These are phyloP conservation scores for Lasiodiplodia sp. DNA, from an alignment of 2,329 filamentous ascomycete species.

Conservation along the genomic window DNA sequence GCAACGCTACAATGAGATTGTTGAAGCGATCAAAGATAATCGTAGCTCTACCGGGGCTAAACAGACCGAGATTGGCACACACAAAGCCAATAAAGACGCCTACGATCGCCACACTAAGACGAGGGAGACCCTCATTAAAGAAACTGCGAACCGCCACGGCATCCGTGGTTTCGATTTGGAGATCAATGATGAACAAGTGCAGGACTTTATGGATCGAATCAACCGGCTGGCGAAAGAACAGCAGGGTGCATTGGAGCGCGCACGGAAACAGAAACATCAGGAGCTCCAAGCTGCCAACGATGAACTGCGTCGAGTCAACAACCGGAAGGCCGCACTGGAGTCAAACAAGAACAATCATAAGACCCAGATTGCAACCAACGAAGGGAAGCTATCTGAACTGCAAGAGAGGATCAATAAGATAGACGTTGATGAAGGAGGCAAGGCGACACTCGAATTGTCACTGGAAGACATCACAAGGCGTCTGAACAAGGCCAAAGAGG, in stretches of 20 bases:
- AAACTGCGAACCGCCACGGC: constrained; percentile 76
- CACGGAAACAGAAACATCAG: constrained; percentile 75
- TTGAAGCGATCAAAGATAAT: constrained; percentile 55
- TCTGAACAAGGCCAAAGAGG: constrained; percentile 68
- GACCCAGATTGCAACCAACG: constrained; percentile 75
- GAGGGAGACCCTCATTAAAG: constrained; percentile 76
- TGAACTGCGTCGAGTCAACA: constrained; percentile 75
- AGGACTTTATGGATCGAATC: constrained; percentile 79
- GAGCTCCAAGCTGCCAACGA: constrained; percentile 77
- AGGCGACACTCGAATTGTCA: constrained; percentile 77
- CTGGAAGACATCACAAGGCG: constrained; percentile 72
- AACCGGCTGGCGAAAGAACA: constrained; percentile 79
- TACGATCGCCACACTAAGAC: constrained; percentile 80
- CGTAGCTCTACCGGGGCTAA: constrained; percentile 54
- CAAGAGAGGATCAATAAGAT: constrained; percentile 76
- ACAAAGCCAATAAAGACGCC: constrained; percentile 84
- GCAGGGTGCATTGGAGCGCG: constrained; percentile 76
- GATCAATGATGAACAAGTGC: constrained; percentile 74
- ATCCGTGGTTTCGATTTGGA: constrained; percentile 82
- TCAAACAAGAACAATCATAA: constrained; percentile 78
- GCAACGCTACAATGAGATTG: constrained; percentile 70
- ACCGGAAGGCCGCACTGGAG: constrained; percentile 73
- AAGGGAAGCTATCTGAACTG: constrained; percentile 70
- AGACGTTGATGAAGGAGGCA: constrained; percentile 83
- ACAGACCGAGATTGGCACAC: constrained; percentile 73